Evolutionary conservation across 2,329 filamentous ascomycete genomes (phyloP).

Genomic region (Colletotrichum gloeosporioides): DNA sequence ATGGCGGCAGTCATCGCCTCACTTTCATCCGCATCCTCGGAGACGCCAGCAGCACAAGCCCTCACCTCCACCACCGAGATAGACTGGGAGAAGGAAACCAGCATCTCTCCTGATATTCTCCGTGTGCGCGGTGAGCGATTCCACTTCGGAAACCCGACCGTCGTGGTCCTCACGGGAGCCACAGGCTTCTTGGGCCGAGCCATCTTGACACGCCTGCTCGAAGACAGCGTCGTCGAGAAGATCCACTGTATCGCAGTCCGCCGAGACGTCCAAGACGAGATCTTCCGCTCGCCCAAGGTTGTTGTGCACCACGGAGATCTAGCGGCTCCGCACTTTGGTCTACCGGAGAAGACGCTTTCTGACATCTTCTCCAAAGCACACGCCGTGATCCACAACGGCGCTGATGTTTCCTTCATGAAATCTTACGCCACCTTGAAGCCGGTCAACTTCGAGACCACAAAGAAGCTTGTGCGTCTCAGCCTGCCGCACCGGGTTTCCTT

Average conservation of each 20-base stretch:
- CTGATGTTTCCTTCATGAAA: constrained; percentile 43
- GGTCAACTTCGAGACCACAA: constrained; percentile 40
- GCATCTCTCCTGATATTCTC: neutral
- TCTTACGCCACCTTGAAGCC: constrained; percentile 37
- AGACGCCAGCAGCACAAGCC: neutral
- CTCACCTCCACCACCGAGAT: neutral
- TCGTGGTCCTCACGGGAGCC: constrained; percentile 37
- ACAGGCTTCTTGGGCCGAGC: constrained; percentile 42
- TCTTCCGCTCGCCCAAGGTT: neutral
- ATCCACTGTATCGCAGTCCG: constrained; percentile 47
- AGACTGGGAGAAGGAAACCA: constrained; percentile 42
- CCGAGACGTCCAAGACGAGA: neutral
- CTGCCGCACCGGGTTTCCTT: constrained; percentile 26
- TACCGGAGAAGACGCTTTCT: neutral
- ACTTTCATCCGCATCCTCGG: neutral
- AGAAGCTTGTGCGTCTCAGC: constrained; percentile 36
- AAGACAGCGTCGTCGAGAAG: constrained; percentile 28
- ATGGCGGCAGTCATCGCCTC: constrained; percentile 33
- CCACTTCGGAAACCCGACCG: neutral
- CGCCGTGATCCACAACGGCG: constrained; percentile 59
- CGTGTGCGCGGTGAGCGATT: neutral
- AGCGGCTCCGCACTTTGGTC: constrained; percentile 23
- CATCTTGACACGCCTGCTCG: constrained; percentile 36
- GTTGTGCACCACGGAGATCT: neutral
- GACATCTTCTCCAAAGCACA: constrained; percentile 30